Conservation (phyloP, 495 filamentous ascomycete genomes). For the Talaromyces thailandensis region DNA sequence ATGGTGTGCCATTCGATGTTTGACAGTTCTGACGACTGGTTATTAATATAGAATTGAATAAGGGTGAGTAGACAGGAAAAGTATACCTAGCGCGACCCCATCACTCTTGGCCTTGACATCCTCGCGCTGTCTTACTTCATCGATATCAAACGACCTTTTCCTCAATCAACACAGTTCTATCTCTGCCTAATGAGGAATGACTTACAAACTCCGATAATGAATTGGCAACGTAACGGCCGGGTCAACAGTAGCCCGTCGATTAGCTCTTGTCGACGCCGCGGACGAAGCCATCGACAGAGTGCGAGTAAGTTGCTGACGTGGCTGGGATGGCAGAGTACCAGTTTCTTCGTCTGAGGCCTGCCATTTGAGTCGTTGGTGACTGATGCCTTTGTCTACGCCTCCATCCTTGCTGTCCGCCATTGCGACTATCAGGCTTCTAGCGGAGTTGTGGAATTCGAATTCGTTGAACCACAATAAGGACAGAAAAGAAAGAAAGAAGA, state of each 20-base stretch:
- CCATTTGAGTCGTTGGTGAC: background rate
- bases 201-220: conserved; percentile 37
- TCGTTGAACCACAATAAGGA: background rate
- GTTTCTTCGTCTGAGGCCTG: conserved; percentile 5
- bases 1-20: conserved; percentile 48
- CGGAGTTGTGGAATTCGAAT: too few relatives aligned
- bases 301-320: conserved; percentile 1
- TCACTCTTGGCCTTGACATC: conserved; percentile 30
- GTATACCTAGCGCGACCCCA: conserved; percentile 27
- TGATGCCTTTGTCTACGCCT: background rate
- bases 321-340: background rate
- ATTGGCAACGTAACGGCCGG: conserved; percentile 42
- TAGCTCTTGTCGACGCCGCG: conserved; percentile 12
- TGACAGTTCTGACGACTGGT: conserved; percentile 14
- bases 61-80: background rate
- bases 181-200: background rate
- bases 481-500: background rate
- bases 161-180: background rate
- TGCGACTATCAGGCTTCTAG: too few relatives aligned
- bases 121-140: conserved; percentile 35
- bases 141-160: conserved; percentile 39
- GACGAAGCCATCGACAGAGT: background rate
- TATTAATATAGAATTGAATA: background rate
- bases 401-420: conserved; percentile 5
- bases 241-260: conserved; percentile 24